These are phyloP conservation scores for Malbranchea zuffiana DNA, from an alignment of 2,329 filamentous ascomycete genomes.

Conservation along the genomic window DNA sequence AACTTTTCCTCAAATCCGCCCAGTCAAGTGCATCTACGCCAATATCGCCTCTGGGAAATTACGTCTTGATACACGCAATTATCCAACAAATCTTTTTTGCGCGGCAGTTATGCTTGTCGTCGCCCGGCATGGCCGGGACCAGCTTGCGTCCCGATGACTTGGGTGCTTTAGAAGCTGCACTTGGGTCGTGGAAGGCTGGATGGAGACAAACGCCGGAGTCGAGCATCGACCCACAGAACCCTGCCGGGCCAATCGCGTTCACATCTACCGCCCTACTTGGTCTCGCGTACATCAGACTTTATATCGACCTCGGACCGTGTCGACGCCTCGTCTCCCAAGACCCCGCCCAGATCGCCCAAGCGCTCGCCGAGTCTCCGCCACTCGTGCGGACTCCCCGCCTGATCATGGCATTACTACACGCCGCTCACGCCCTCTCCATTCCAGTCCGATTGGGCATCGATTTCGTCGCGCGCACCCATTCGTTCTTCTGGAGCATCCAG, in stretches of 20 bases:
- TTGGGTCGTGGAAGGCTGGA: conserved; percentile 42
- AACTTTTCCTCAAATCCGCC: conserved; percentile 32
- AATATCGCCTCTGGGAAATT: conserved; percentile 43
- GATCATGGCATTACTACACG: conserved; percentile 42
- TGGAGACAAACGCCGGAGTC: conserved; percentile 46
- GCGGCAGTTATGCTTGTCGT: conserved; percentile 38
- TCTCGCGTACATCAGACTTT: conserved; percentile 38
- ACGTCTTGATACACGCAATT: conserved; percentile 45
- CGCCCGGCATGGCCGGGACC: conserved; percentile 33
- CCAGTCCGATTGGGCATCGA: conserved; percentile 44
- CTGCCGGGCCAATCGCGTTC: conserved; percentile 44
- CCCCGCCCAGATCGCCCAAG: conserved; percentile 36
- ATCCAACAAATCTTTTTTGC: conserved; percentile 45
- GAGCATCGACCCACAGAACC: conserved; percentile 43
- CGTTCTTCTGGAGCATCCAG: conserved; percentile 46
- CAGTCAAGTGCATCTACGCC: conserved; percentile 26
- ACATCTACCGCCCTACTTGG: conserved; percentile 40
- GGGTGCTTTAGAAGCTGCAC: conserved; percentile 35
- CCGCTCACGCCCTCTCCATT: conserved; percentile 45
- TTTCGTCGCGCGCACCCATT: conserved; percentile 44
- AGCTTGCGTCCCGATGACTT: conserved; percentile 37
- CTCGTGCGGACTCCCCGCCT: conserved; percentile 37
- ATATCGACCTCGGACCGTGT: conserved; percentile 39
- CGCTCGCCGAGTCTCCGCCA: conserved; percentile 34
- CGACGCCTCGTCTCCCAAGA: conserved; percentile 40